Evolutionary conservation across 176 grass and related monocot species (phyloP).

Genomic region (Areca catechu): DNA sequence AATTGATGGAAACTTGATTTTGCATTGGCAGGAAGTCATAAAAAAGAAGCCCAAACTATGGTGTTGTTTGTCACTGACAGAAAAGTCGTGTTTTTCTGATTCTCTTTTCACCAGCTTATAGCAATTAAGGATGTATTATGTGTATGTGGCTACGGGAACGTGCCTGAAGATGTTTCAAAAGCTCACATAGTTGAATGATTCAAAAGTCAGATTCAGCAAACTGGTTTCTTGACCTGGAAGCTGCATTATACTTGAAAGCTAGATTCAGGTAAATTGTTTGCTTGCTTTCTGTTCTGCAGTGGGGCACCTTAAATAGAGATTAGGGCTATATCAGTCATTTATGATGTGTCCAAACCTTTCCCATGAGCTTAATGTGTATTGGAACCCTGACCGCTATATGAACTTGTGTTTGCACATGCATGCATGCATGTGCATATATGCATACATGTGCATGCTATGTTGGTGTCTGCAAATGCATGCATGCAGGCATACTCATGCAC

Average conservation of each 20-base stretch:
- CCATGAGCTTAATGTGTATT: too few species aligned
- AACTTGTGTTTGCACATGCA: too few species aligned
- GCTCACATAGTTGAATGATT: constrained; percentile 54
- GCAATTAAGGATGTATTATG: constrained; percentile 43
- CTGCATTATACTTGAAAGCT: constrained; percentile 41
- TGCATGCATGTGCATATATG: too few species aligned
- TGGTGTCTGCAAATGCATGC: too few species aligned
- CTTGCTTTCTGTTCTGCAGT: background rate
- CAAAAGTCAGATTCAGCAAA: constrained; percentile 49
- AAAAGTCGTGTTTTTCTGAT: background rate
- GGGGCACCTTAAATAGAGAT: too few species aligned
- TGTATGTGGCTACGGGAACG: constrained; percentile 73
- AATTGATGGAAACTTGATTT: too few species aligned
- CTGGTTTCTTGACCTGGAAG: constrained; percentile 42
- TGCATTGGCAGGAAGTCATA: too few species aligned
- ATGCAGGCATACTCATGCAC: too few species aligned
- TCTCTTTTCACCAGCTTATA: constrained; percentile 50
- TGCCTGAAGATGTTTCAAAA: constrained; percentile 51
- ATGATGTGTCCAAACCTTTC: too few species aligned
- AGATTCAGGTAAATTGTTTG: constrained; percentile 22
- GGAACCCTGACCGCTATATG: too few species aligned
- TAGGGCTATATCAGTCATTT: too few species aligned
- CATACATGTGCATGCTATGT: too few species aligned
- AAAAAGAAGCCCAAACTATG: background rate
- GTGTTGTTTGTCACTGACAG: background rate